Evolutionary conservation across 208 protist species (phyloP), one percentile per base, ranked within the genome.

Genomic region (Blastocrithidia nonstop): DNA sequence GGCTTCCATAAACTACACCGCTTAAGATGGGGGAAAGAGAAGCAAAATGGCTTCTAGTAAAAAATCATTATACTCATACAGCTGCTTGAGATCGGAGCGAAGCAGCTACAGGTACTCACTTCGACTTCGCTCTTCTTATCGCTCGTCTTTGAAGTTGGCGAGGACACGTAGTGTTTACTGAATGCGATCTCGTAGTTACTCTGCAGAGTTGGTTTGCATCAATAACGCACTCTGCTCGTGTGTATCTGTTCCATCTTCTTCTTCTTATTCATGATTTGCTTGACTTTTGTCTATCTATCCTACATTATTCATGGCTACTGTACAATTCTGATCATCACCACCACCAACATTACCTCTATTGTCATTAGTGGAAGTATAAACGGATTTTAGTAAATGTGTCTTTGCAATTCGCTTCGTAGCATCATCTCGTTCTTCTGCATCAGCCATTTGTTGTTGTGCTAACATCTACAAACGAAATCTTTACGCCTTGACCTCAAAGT

Each of bases 1-100:
- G 15, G 96, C 95, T 66, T 99, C 96, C 23, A 99, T 53, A 45
- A 98, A 98, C 50, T 97, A 82, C 22, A 98, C 53, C 25, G 86
- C 74, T 60, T 98, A 95, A 38, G 60, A 50, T 0, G 88, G 69
- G 0, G 79, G 62, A 57, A 99, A 98, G 1, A 99, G 55, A 2
- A 88, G 57, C n/a, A 98, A 50, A 29, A 99, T 78, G 15, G 86
- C 59, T 17, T 89, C 75, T 38, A 97, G 85, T 4, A 99, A 58
- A 36, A 85, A 97, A 6, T 87, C 70, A 29, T 71, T 86, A 68
- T 98, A 99, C 48, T 96, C 95, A 68, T 97, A 99, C 40, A 97
- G 87, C 25, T 64, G 62, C 19, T 71, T 68, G 6, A 98, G 48
- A 69, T 99, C 96, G 2, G 46, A 35, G 16, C 58, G 67, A 1